These are phyloP conservation scores for Xylariaceae sp. DNA, from an alignment of 2,329 filamentous ascomycete species.

Conservation along the genomic window DNA sequence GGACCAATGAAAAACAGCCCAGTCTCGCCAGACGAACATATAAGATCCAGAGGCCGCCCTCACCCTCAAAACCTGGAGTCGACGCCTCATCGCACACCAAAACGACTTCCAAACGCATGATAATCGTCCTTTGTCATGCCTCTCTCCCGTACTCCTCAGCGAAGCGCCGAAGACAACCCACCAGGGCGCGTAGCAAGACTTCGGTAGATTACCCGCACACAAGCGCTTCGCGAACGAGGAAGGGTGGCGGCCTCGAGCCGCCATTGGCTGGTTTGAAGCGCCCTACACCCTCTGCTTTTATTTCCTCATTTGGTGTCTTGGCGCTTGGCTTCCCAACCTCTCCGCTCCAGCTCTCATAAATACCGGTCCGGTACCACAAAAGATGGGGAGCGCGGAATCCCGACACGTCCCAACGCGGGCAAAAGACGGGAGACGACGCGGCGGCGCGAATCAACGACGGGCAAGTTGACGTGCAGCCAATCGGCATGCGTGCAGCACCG, in stretches of 20 bases:
- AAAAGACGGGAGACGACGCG: background rate
- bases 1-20: too few species aligned
- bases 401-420: background rate
- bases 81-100: too few species aligned
- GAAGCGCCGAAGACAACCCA: background rate
- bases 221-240: conserved; percentile 9
- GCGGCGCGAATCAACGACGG: conserved; percentile 6
- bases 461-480: conserved; percentile 11
- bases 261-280: conserved; percentile 11
- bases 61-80: too few species aligned
- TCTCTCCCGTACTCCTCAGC: background rate
- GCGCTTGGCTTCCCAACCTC: background rate
- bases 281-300: background rate
- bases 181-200: conserved; percentile 12
- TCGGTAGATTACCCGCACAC: background rate
- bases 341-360: too few species aligned
- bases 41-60: too few species aligned
- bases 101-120: too few species aligned
- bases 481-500: conserved; percentile 17
- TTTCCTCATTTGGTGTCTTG: background rate
- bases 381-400: background rate
- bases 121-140: background rate
- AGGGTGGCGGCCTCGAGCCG: conserved; percentile 4
- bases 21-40: too few species aligned
- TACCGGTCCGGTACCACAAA: too few species aligned